These are phyloP conservation scores for Trichoderma oligosporum DNA, from an alignment of 2,329 filamentous ascomycete species.

Conservation along the genomic window DNA sequence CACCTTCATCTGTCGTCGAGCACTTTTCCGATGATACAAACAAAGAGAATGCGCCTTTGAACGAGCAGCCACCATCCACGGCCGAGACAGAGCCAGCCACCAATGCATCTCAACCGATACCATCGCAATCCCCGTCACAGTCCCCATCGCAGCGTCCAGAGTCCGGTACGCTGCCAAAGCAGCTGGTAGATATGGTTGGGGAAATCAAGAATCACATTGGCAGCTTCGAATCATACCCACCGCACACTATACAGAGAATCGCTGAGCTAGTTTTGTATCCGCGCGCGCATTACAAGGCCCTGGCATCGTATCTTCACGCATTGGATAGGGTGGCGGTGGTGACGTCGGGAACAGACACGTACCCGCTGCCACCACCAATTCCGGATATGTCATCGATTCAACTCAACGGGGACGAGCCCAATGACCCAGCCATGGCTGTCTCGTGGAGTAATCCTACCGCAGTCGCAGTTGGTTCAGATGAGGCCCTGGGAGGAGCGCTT, in stretches of 20 bases:
- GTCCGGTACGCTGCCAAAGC: slow-evolving; percentile 56
- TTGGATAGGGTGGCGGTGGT: slow-evolving; percentile 88
- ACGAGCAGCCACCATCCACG: slow-evolving; percentile 28
- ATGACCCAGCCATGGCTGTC: slow-evolving; percentile 37
- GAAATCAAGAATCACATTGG: slow-evolving; percentile 60
- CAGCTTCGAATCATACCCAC: slow-evolving; percentile 70
- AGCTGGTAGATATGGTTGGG: slow-evolving; percentile 58
- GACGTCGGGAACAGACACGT: slow-evolving; percentile 73
- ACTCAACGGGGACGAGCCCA: slow-evolving; percentile 58
- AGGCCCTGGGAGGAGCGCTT: slow-evolving; percentile 82
- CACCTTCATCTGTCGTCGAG: slow-evolving; percentile 44
- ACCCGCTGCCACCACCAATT: slow-evolving; percentile 71
- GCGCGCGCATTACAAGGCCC: slow-evolving; percentile 71
- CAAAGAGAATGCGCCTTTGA: slow-evolving; percentile 63
- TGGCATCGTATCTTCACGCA: slow-evolving; percentile 83
- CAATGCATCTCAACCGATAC: background rate
- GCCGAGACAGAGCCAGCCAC: background rate
- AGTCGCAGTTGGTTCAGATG: slow-evolving; percentile 69
- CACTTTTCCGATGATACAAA: slow-evolving; percentile 53
- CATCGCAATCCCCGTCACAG: background rate
- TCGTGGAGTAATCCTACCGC: slow-evolving; percentile 48
- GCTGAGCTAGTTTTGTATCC: slow-evolving; percentile 80
- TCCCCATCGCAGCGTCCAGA: slow-evolving; percentile 25
- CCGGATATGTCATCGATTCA: slow-evolving; percentile 54
- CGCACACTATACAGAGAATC: slow-evolving; percentile 89